Percentiles rank a stretch among this genome's conserved stretches.
These are phyloP conservation scores for Ascochyta clinopodiicola DNA, from an alignment of 2,329 filamentous ascomycete species.

Conservation along the genomic window DNA sequence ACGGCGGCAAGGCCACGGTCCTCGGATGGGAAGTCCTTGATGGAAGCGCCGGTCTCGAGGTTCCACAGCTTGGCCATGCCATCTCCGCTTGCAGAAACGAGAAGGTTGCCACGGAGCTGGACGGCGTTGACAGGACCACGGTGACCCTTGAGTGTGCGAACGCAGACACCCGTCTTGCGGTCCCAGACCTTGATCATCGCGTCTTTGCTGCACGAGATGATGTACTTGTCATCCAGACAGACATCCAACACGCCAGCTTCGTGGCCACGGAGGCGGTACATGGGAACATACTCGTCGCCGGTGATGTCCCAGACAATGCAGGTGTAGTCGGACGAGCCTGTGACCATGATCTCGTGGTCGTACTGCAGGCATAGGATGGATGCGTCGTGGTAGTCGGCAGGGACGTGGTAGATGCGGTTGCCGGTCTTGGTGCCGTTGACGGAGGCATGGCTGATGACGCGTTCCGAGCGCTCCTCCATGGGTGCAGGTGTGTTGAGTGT, in stretches of 20 bases:
- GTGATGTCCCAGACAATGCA: conserved; percentile 92
- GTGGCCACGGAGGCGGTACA: conserved; percentile 79
- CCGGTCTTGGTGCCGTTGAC: conserved; percentile 57
- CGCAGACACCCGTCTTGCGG: conserved; percentile 74
- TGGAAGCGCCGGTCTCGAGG: conserved; percentile 82
- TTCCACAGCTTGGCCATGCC: conserved; percentile 96
- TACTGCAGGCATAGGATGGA: conserved; percentile 96
- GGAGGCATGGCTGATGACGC: conserved; percentile 53
- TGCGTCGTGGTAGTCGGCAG: conserved; percentile 75
- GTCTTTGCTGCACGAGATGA: conserved; percentile 97
- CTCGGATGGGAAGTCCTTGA: conserved; percentile 88
- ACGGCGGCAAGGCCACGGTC: conserved; percentile 94
- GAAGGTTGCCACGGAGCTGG: conserved; percentile 88
- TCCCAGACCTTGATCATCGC: conserved; percentile 94
- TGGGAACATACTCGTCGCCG: conserved; percentile 68
- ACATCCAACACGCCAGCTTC: conserved; percentile 90
- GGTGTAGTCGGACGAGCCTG: conserved; percentile 88
- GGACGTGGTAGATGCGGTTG: conserved; percentile 55
- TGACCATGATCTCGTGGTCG: conserved; percentile 90
- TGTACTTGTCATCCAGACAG: conserved; percentile 88
- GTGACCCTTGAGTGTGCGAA: conserved; percentile 84
- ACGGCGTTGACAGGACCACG: conserved; percentile 94
- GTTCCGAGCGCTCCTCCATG: conserved; percentile 51
- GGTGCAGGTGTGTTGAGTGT: conserved; percentile 55
- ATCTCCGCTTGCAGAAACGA: conserved; percentile 93